Evolutionary conservation across 768 basidiomycete species (phyloP).

Genomic region (Kwoniella newhampshirensis): DNA sequence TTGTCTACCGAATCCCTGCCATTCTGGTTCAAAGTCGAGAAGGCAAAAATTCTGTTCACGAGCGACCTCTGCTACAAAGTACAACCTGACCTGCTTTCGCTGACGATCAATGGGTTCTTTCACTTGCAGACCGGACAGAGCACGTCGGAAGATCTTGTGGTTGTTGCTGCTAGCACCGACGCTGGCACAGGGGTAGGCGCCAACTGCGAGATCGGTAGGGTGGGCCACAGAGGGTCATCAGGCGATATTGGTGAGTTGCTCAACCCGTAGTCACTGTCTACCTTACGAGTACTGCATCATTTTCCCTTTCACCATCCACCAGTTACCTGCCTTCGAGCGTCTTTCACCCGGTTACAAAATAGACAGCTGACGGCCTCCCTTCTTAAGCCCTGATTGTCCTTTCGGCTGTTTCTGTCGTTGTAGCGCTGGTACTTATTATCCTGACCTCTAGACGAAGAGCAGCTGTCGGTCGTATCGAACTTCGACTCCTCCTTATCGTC

Average conservation of each 20-base stretch:
- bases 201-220: constrained; percentile 70
- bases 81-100: too few relatives aligned
- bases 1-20: too few relatives aligned
- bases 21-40: too few relatives aligned
- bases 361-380: background rate
- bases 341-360: too few relatives aligned
- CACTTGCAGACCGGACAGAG: constrained; percentile 12
- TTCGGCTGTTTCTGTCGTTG: constrained; percentile 70
- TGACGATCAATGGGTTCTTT: background rate
- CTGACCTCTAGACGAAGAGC: constrained; percentile 69
- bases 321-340: too few relatives aligned
- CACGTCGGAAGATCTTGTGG: constrained; percentile 56
- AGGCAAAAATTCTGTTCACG: too few relatives aligned
- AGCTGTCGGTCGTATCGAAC: constrained; percentile 68
- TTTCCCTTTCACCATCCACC: too few relatives aligned
- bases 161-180: constrained; percentile 53
- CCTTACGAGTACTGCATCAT: too few relatives aligned
- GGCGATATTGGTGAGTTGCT: constrained; percentile 67
- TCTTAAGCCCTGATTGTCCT: constrained; percentile 70
- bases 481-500: constrained; percentile 47
- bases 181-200: constrained; percentile 84
- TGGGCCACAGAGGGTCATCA: constrained; percentile 58
- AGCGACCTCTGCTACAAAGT: too few relatives aligned
- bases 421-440: constrained; percentile 63
- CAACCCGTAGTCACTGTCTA: background rate